phyloP scores from a whole-genome alignment of 768 basidiomycete genomes.

The Suillus sp. region DNA sequence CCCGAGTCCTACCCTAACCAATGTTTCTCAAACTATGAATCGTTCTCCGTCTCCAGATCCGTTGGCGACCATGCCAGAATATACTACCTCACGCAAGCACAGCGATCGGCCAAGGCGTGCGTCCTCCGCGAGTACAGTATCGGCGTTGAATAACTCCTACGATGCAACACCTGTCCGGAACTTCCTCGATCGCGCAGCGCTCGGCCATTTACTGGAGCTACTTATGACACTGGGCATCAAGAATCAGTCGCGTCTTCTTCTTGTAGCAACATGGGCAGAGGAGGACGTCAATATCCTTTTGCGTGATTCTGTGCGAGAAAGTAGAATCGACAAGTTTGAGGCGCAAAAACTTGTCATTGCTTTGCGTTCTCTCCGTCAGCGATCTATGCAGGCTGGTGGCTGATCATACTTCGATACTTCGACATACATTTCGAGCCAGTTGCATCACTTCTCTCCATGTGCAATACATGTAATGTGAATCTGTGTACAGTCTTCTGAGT shows the following conservation, averaged over 20 bases:
- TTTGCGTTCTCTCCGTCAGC: constrained; percentile 12
- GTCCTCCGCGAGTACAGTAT: background rate
- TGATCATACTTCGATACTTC: background rate
- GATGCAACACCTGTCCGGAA: background rate
- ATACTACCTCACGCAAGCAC: background rate
- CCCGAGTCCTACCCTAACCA: background rate
- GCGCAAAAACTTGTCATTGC: constrained; percentile 6
- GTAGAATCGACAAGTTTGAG: constrained; percentile 13
- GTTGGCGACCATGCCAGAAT: background rate
- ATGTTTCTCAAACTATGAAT: background rate
- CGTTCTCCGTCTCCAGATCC: background rate
- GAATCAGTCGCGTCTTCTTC: constrained; percentile 4
- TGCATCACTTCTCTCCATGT: background rate
- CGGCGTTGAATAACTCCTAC: background rate
- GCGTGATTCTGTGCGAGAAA: constrained; percentile 6
- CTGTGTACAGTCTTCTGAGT: background rate
- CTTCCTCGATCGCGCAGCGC: constrained; percentile 6
- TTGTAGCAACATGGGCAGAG: constrained; percentile 10
- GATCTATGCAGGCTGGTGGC: background rate
- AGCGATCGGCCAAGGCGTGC: background rate
- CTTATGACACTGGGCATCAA: constrained; percentile 10
- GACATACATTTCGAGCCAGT: background rate
- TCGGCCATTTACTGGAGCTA: constrained; percentile 1
- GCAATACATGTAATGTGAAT: background rate
- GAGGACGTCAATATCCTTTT: constrained; percentile 5